phyloP scores from a whole-genome alignment of 208 protist species.

The Acanthamoeba quina region DNA sequence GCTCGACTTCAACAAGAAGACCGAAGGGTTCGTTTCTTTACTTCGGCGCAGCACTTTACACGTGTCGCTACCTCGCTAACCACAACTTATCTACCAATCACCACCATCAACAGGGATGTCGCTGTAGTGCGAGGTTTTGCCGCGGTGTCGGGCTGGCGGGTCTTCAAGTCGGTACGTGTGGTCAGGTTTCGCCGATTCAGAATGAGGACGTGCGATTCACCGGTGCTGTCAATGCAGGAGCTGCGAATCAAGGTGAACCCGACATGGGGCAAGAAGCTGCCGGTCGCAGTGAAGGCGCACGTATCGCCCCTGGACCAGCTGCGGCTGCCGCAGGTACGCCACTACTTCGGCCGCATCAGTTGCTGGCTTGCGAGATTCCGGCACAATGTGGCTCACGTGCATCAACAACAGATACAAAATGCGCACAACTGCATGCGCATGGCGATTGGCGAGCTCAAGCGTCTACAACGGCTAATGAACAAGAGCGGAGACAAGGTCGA shows the following conservation, averaged over 20 bases:
- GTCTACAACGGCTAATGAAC: not conserved
- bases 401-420: not conserved
- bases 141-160: not conserved
- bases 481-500: not conserved
- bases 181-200: not conserved
- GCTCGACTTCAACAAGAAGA: conserved; percentile 9
- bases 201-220: not conserved
- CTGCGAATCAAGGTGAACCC: not conserved
- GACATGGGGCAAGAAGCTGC: conserved; percentile 16
- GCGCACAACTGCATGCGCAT: not conserved
- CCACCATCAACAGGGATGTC: not conserved
- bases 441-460: not conserved
- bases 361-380: not conserved
- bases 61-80: not conserved
- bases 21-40: not conserved
- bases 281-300: not conserved
- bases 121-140: not conserved
- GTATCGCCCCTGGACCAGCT: not conserved
- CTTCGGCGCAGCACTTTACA: not conserved
- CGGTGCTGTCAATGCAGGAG: not conserved
- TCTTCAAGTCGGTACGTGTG: not conserved
- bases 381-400: not conserved
- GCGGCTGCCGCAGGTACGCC: not conserved
- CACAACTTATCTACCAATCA: not conserved
- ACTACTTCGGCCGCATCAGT: not conserved